These are phyloP conservation scores for Ustilago vetiveriae DNA, from an alignment of 1,284 basidiomycete species.

Conservation along the genomic window DNA sequence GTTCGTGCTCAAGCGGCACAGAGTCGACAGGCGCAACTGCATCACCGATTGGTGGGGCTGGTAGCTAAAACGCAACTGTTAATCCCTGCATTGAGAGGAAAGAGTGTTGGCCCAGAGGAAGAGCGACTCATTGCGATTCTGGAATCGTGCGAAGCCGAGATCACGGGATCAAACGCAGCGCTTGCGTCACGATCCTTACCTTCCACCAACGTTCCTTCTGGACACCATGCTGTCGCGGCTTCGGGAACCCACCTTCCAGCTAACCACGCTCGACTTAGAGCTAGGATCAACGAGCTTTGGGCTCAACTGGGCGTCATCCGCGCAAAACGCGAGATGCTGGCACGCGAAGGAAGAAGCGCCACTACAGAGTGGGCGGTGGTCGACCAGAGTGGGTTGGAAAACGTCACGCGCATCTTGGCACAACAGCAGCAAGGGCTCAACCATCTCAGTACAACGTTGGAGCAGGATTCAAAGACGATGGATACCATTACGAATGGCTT, in stretches of 20 bases:
- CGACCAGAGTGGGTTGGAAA: constrained; percentile 57
- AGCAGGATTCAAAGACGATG: constrained; percentile 54
- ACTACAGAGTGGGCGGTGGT: constrained; percentile 65
- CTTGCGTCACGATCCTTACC: neutral
- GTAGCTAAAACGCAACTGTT: constrained; percentile 48
- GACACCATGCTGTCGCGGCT: too few relatives aligned
- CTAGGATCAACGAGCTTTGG: constrained; percentile 65
- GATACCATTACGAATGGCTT: constrained; percentile 58
- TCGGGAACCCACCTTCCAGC: constrained; percentile 3
- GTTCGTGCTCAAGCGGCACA: constrained; percentile 53
- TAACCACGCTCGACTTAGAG: constrained; percentile 45
- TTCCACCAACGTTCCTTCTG: neutral
- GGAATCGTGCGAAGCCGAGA: constrained; percentile 62
- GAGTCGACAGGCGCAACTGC: constrained; percentile 55
- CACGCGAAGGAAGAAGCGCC: constrained; percentile 38
- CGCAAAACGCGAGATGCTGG: constrained; percentile 54
- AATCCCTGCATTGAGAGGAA: constrained; percentile 56
- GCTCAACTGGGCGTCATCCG: constrained; percentile 60
- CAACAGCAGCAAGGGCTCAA: constrained; percentile 62
- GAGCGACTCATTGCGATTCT: constrained; percentile 53
- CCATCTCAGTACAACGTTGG: constrained; percentile 60
- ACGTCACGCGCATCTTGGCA: constrained; percentile 55
- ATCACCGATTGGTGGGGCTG: constrained; percentile 55
- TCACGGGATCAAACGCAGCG: constrained; percentile 33
- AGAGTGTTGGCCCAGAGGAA: constrained; percentile 55